Evolutionary conservation across 2,329 filamentous ascomycete genomes (phyloP).

Genomic region (Phialocephala subalpina): DNA sequence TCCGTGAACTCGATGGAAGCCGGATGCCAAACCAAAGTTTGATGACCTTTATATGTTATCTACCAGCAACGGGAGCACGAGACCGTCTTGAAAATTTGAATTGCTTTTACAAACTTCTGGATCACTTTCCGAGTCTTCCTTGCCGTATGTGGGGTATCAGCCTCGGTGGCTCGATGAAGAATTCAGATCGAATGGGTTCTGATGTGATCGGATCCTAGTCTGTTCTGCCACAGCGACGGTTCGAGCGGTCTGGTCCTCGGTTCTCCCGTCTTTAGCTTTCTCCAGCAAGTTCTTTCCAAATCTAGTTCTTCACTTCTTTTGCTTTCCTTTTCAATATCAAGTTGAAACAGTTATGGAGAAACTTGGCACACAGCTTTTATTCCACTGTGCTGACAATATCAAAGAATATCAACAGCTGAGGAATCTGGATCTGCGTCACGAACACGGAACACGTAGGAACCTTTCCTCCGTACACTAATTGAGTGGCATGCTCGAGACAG

Average conservation of each 20-base stretch:
- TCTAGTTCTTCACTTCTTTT: background rate
- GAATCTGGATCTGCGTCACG: background rate
- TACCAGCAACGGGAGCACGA: background rate
- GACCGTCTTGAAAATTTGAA: background rate
- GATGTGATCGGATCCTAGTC: background rate
- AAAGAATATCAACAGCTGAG: background rate
- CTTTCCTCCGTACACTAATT: background rate
- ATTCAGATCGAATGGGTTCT: background rate
- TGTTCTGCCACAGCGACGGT: background rate
- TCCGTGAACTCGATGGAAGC: background rate
- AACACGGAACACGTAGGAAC: background rate
- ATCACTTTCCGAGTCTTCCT: background rate
- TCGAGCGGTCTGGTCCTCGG: background rate
- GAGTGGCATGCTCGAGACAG: background rate
- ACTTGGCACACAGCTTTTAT: too few relatives aligned
- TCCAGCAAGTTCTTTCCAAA: background rate
- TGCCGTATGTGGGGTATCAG: conserved; percentile 7
- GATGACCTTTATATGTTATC: background rate
- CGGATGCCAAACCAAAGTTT: background rate
- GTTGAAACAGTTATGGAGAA: background rate
- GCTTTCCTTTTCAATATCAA: background rate
- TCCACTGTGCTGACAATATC: too few relatives aligned
- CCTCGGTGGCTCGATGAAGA: background rate
- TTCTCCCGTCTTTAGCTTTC: background rate
- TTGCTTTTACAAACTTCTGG: conserved; percentile 4